Conservation (phyloP, 371 early-diverging fungal species). For the Mucor racemosus region DNA sequence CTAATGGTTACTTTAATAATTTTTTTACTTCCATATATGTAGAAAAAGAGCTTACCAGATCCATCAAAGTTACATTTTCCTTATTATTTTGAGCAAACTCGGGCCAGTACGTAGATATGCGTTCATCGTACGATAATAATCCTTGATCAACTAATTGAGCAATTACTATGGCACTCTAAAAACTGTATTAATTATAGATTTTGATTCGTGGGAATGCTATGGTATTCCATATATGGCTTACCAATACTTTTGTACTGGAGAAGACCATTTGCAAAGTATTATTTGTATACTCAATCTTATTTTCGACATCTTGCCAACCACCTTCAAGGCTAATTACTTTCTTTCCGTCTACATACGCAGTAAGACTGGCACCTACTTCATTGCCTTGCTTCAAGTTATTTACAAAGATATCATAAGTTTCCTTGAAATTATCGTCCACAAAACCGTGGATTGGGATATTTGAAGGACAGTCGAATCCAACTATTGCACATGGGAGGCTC, state of each 20-base stretch:
- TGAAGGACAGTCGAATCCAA: conserved; percentile 2
- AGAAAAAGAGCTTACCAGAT: conserved; percentile 36
- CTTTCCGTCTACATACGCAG: conserved; percentile 59
- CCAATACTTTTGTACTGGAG: conserved; percentile 67
- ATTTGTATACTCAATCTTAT: conserved; percentile 49
- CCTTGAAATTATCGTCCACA: conserved; percentile 36
- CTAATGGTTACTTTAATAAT: conserved; percentile 14
- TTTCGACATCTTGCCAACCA: conserved; percentile 61
- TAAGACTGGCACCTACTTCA: conserved; percentile 61
- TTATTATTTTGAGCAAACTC: conserved; percentile 79
- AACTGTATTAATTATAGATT: neutral
- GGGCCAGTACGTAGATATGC: conserved; percentile 73
- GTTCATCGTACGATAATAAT: conserved; percentile 55
- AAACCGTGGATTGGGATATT: conserved; percentile 25
- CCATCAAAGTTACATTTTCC: conserved; percentile 67
- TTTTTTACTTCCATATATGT: no score
- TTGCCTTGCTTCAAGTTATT: conserved; percentile 35
- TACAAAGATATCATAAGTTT: conserved; percentile 36
- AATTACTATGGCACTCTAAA: conserved; percentile 55
- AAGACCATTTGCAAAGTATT: conserved; percentile 69
- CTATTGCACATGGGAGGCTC: conserved; percentile 2
- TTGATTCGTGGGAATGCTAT: neutral
- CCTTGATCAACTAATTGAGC: conserved; percentile 68
- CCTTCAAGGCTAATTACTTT: conserved; percentile 68
- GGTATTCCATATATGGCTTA: conserved; percentile 20